Evolutionary conservation across 139 green algal species (phyloP).

Genomic region (Trebouxia sp.): DNA sequence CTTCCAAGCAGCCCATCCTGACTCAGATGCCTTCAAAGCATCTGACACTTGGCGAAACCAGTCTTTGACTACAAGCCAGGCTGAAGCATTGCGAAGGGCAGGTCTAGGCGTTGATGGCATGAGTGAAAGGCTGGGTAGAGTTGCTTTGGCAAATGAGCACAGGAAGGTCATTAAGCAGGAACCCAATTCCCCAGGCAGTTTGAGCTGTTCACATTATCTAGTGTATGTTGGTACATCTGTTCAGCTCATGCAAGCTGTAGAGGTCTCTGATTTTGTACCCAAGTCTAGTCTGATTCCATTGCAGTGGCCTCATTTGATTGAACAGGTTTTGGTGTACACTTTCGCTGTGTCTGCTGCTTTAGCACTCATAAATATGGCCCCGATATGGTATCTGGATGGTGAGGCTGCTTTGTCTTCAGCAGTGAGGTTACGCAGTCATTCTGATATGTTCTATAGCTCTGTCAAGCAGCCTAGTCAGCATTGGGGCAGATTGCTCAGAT

Average conservation of each 20-base stretch:
- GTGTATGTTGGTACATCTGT: conserved; percentile 23
- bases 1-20: background rate
- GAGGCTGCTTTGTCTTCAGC: conserved; percentile 38
- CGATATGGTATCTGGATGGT: conserved; percentile 49
- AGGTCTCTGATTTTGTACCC: conserved; percentile 17
- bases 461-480: background rate
- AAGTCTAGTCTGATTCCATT: conserved; percentile 18
- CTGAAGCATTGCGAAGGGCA: background rate
- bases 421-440: conserved; percentile 10
- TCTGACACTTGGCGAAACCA: too few relatives aligned
- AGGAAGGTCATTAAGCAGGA: background rate
- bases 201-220: conserved; percentile 1
- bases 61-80: too few relatives aligned
- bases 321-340: conserved; percentile 47
- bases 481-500: background rate
- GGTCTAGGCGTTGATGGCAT: background rate
- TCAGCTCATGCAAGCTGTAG: conserved; percentile 13
- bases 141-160: conserved; percentile 14
- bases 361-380: conserved; percentile 56
- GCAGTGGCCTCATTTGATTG: conserved; percentile 21
- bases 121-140: background rate
- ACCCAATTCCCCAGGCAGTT: too few relatives aligned
- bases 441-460: background rate
- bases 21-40: background rate
- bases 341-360: conserved; percentile 48